Base-by-base conservation (phyloP, 2,329 filamentous ascomycete genomes). In the Calonectria fujianensis region DNA sequence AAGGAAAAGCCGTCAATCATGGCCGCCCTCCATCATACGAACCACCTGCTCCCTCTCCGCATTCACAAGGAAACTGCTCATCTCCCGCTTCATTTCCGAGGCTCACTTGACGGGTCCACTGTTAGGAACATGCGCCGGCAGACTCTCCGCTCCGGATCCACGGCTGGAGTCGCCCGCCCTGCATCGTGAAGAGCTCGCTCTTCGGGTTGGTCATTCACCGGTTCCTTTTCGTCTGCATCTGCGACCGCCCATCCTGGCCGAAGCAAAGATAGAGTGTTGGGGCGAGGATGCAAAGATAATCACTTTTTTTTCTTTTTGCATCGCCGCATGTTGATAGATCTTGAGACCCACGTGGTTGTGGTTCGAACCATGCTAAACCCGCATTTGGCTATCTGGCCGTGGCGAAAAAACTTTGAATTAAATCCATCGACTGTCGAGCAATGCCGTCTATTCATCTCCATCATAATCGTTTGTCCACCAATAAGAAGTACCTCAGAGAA, bases 391-490 rank as follows among this genome's bases (percentile, higher is more conserved):
- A 57, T 69, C 14, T 59, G 18, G 59, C 65, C 39, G 69, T 51
- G 29, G 48, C 63, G 41, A 48, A 59, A 59, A 71, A 39, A 39
- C n/a, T 16, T 31, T 14, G 65, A 67, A 52, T 29, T 37, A 18
- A 18, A 31, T 7, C 52, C 18, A 50, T 18, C 20, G 52, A 57
- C 31, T 37, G 50, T 27, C 45, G 14, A 65, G 41, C 7, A 70
- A 72, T 51, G 50, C 50, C 57, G 31, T 73, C 50, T 73, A 50
- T 73, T 73, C 71, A 73, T 73, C 59, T 65, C 50, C 71, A 18
- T 66, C 66, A 41, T 73, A 50, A 52, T 35, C 35, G 50, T 37
- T 66, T 66, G 59, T 66, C 57, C 59, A 65, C 37, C 31, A 69
- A 45, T 61, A 63, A 69, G 57, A 54, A 57, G n/a, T 66, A 20